phyloP scores from a whole-genome alignment of 345 rosid genomes.

The Populus simonii region DNA sequence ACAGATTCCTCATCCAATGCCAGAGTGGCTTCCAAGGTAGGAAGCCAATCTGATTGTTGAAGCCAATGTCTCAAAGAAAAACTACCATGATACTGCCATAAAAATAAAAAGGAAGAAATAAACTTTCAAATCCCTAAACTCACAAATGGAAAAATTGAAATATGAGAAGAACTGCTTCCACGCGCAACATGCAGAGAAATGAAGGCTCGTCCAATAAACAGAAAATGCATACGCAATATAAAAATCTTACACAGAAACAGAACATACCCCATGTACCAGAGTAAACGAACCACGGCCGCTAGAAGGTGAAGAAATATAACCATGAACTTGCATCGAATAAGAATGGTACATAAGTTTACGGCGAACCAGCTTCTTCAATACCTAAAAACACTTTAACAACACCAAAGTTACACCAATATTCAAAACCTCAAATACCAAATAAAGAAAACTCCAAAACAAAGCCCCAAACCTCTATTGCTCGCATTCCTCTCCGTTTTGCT shows the following conservation, averaged over 20 bases:
- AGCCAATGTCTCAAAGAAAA: constrained; percentile 94
- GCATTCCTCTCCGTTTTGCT: constrained; percentile 84
- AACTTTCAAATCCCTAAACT: not conserved
- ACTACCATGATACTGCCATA: constrained; percentile 79
- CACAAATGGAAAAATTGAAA: not conserved
- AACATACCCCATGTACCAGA: not conserved
- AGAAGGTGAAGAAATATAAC: not conserved
- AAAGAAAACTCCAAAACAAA: not conserved
- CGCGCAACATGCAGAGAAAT: not conserved
- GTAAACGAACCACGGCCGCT: not conserved
- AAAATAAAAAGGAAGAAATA: constrained; percentile 4
- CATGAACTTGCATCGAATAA: constrained; percentile 77
- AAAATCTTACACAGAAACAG: not conserved
- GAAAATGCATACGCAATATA: not conserved
- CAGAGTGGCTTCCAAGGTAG: constrained; percentile 86
- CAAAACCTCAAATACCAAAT: not conserved
- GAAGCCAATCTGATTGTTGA: constrained; percentile 93
- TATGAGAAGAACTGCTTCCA: not conserved
- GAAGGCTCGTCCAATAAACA: not conserved
- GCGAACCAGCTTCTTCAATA: constrained; percentile 72
- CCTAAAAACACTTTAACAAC: constrained; percentile 40
- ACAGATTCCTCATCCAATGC: constrained; percentile 90
- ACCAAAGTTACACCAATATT: not conserved
- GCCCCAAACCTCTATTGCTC: constrained; percentile 74
- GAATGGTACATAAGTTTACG: constrained; percentile 82